phyloP scores from a whole-genome alignment of 371 early-diverging fungal species.

The Nematocida homosporus region DNA sequence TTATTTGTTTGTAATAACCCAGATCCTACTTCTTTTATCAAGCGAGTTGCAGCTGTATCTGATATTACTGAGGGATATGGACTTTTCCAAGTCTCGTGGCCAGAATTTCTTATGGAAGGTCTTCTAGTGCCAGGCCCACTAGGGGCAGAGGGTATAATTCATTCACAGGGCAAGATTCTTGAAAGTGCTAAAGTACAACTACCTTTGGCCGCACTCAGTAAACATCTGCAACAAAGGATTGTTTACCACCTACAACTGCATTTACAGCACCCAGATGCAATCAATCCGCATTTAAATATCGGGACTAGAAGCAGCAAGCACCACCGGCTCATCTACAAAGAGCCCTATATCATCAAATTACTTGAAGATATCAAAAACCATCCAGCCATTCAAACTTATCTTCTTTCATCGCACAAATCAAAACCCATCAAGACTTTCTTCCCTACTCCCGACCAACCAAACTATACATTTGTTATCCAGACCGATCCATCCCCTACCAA shows the following conservation, averaged over 20 bases:
- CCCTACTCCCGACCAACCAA: too few species aligned
- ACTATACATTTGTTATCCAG: too few species aligned
- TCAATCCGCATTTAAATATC: not conserved
- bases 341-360: not conserved
- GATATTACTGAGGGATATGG: slow-evolving; percentile 13
- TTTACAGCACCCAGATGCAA: slow-evolving; percentile 8
- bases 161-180: not conserved
- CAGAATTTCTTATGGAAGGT: slow-evolving; percentile 23
- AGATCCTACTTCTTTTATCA: not conserved
- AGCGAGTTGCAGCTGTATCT: not conserved
- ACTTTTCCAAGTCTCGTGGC: slow-evolving; percentile 10
- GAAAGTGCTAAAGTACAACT: slow-evolving; percentile 10
- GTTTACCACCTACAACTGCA: not conserved
- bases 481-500: too few species aligned
- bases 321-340: slow-evolving; percentile 19
- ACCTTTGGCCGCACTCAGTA: not conserved
- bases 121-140: slow-evolving; percentile 33
- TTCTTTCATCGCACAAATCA: too few species aligned
- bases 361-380: slow-evolving; percentile 1
- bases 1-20: slow-evolving; percentile 12
- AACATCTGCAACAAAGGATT: not conserved
- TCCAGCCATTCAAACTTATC: too few species aligned
- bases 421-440: too few species aligned
- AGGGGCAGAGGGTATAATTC: slow-evolving; percentile 30
- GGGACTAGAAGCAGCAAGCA: slow-evolving; percentile 4